phyloP scores from a whole-genome alignment of 495 filamentous ascomycete genomes.

The Penicillium ucsense region DNA sequence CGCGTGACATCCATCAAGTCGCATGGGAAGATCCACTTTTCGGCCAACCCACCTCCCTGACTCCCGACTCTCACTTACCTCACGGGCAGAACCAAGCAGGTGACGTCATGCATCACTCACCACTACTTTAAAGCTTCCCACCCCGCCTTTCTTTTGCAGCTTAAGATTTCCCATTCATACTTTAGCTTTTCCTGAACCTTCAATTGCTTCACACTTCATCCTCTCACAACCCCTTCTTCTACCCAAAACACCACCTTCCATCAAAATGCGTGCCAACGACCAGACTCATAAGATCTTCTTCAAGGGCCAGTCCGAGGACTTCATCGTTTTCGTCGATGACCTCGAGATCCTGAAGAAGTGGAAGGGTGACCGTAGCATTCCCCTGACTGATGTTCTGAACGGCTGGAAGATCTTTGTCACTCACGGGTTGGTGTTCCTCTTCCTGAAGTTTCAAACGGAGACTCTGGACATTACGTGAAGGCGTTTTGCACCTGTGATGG shows the following conservation, averaged over 20 bases:
- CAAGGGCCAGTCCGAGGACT: conserved; percentile 83
- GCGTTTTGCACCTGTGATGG: too few relatives aligned
- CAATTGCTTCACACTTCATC: too few relatives aligned
- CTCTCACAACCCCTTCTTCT: conserved; percentile 1
- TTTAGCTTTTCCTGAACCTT: too few relatives aligned
- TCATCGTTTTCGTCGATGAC: conserved; percentile 81
- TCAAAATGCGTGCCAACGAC: conserved; percentile 68
- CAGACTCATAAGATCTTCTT: conserved; percentile 73
- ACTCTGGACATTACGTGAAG: too few relatives aligned
- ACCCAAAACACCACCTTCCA: conserved; percentile 7
- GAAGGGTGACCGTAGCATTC: conserved; percentile 68
- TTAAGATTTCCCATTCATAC: too few relatives aligned
- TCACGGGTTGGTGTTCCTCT: conserved; percentile 58
- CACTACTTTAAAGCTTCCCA: conserved; percentile 10
- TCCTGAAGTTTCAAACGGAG: too few relatives aligned
- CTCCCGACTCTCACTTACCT: too few relatives aligned
- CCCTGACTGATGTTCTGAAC: conserved; percentile 75
- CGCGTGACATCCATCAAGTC: too few relatives aligned
- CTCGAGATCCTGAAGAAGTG: conserved; percentile 63
- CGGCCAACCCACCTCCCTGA: too few relatives aligned
- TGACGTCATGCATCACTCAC: conserved; percentile 27
- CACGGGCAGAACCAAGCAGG: background rate
- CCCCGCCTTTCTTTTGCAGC: background rate
- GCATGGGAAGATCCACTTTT: too few relatives aligned
- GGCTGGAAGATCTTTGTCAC: conserved; percentile 86